These are phyloP conservation scores for Botrytis aclada DNA, from an alignment of 2,329 filamentous ascomycete species.

Conservation along the genomic window DNA sequence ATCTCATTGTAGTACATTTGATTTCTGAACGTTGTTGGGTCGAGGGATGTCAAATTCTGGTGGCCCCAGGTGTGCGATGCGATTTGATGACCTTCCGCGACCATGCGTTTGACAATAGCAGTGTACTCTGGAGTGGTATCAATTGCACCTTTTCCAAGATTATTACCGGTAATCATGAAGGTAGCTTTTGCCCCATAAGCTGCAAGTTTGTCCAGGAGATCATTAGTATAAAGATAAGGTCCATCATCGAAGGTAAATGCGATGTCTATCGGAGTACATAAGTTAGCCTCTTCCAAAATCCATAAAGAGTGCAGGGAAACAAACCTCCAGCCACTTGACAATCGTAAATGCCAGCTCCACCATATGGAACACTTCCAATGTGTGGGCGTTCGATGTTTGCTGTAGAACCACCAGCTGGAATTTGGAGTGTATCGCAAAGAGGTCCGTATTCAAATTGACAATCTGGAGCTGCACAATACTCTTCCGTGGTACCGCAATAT, in stretches of 20 bases:
- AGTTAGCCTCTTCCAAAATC: not conserved
- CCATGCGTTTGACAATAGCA: conserved; percentile 44
- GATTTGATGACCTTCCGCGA: conserved; percentile 51
- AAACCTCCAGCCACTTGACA: conserved; percentile 50
- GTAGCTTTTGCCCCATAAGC: conserved; percentile 61
- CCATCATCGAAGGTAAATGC: conserved; percentile 68
- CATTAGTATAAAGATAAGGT: conserved; percentile 56
- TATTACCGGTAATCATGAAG: conserved; percentile 58
- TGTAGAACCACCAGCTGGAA: conserved; percentile 54
- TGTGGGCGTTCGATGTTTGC: conserved; percentile 48
- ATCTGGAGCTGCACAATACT: conserved; percentile 59
- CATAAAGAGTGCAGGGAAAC: not conserved
- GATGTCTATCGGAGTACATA: conserved; percentile 42
- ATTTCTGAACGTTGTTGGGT: conserved; percentile 43
- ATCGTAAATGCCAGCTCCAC: conserved; percentile 54
- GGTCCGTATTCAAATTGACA: conserved; percentile 61
- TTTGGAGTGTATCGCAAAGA: conserved; percentile 51
- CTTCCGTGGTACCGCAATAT: conserved; percentile 33
- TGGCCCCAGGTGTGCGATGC: conserved; percentile 58
- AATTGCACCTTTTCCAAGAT: conserved; percentile 43
- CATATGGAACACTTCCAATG: conserved; percentile 54
- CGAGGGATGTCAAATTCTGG: conserved; percentile 46
- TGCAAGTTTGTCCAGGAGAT: conserved; percentile 54
- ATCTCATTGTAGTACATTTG: conserved; percentile 54
- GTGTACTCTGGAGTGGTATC: conserved; percentile 44